Conservation (phyloP, 139 green algal species). For the Edaphochlamys debaryana region DNA sequence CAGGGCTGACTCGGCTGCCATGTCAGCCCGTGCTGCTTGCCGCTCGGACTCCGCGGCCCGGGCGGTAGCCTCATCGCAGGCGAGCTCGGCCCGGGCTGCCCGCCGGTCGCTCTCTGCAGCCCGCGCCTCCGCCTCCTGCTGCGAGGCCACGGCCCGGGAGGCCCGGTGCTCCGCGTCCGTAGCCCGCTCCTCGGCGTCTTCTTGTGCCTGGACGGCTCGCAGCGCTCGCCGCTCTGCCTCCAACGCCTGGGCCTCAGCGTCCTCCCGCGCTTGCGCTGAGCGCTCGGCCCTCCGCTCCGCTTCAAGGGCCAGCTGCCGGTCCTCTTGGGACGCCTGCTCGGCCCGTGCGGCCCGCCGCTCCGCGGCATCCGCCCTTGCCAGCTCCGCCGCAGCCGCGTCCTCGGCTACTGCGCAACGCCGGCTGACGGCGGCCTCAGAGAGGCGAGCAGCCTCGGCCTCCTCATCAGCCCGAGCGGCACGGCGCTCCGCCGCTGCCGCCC, state of each 20-base stretch:
- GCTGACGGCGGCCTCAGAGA: neutral
- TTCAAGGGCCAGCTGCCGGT: neutral
- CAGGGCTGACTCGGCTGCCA: neutral
- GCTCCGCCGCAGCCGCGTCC: neutral
- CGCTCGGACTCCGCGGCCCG: neutral
- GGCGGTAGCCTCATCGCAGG: neutral
- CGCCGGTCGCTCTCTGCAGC: neutral
- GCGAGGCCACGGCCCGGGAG: neutral
- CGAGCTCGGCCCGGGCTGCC: neutral
- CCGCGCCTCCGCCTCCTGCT: neutral
- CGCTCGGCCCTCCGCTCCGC: neutral
- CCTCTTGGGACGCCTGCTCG: neutral
- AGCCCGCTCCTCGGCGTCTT: neutral
- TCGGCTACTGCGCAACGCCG: neutral
- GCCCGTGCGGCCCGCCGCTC: neutral
- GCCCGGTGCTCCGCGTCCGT: neutral
- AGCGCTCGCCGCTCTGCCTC: slow-evolving; percentile 1
- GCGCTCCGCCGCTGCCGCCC: neutral
- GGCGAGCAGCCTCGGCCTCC: neutral
- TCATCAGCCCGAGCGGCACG: neutral
- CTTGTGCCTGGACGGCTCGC: neutral
- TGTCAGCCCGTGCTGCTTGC: neutral
- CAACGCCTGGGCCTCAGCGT: neutral
- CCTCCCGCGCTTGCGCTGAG: neutral
- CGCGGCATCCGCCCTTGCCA: neutral